phyloP scores from a whole-genome alignment of 768 basidiomycete species.

The Russula ochroleuca region DNA sequence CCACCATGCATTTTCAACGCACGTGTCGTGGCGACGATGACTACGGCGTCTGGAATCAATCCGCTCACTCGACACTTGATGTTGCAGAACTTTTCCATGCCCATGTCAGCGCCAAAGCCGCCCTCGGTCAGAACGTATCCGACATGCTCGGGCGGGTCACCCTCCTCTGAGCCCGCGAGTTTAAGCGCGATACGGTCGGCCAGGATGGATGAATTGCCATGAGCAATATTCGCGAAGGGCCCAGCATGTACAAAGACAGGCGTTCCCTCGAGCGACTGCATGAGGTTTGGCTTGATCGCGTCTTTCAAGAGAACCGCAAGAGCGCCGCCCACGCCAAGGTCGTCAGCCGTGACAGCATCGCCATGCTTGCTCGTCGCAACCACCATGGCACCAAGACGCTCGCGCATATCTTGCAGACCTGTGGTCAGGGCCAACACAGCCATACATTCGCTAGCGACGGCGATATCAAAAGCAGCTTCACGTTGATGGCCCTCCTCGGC shows the following conservation, averaged over 20 bases:
- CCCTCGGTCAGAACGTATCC: conserved; percentile 98
- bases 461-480: conserved; percentile 91
- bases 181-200: conserved; percentile 97
- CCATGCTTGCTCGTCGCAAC: conserved; percentile 90
- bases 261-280: conserved; percentile 98
- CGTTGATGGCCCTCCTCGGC: conserved; percentile 90
- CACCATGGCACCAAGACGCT: conserved; percentile 93
- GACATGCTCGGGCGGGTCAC: conserved; percentile 71
- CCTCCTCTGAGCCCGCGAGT: conserved; percentile 91
- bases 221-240: conserved; percentile 98
- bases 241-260: conserved; percentile 99
- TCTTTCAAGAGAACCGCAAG: conserved; percentile 98
- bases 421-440: conserved; percentile 92
- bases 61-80: conserved; percentile 97
- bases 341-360: conserved; percentile 91
- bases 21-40: conserved; percentile 96
- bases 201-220: conserved; percentile 96
- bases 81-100: conserved; percentile 99
- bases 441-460: conserved; percentile 98
- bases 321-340: conserved; percentile 91
- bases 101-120: conserved; percentile 98
- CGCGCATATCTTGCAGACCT: conserved; percentile 84
- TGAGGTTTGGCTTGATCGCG: conserved; percentile 97
- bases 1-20: conserved; percentile 99
- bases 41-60: conserved; percentile 86